These are phyloP conservation scores for Alternaria gansuensis DNA, from an alignment of 2,329 filamentous ascomycete species.

Conservation along the genomic window DNA sequence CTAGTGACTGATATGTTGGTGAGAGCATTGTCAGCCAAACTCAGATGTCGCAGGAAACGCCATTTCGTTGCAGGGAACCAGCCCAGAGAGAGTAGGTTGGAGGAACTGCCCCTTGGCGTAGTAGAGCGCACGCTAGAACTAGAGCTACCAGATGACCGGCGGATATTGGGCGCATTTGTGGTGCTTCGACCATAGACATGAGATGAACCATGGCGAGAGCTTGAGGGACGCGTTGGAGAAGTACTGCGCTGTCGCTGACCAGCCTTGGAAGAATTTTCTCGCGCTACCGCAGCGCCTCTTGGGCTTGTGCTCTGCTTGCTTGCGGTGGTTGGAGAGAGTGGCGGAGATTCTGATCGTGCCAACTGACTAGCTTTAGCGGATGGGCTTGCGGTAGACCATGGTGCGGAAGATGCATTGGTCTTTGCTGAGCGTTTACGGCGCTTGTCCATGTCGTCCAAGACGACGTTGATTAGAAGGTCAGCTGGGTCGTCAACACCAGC, in stretches of 20 bases:
- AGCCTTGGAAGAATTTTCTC: slow-evolving; percentile 63
- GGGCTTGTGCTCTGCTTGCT: slow-evolving; percentile 62
- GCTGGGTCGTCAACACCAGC: slow-evolving; percentile 88
- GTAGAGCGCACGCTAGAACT: slow-evolving; percentile 74
- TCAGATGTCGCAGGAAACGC: slow-evolving; percentile 92
- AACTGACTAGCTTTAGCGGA: slow-evolving; percentile 71
- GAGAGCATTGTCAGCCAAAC: slow-evolving; percentile 88
- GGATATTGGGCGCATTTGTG: slow-evolving; percentile 69
- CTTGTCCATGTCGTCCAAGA: slow-evolving; percentile 95
- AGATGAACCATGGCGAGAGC: slow-evolving; percentile 74
- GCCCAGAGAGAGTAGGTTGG: slow-evolving; percentile 76
- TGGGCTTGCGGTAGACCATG: slow-evolving; percentile 71
- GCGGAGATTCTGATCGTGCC: slow-evolving; percentile 71
- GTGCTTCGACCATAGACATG: slow-evolving; percentile 68
- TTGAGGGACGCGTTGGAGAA: slow-evolving; percentile 80
- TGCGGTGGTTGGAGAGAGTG: slow-evolving; percentile 50
- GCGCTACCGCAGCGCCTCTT: slow-evolving; percentile 59
- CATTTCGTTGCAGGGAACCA: slow-evolving; percentile 86
- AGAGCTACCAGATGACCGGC: slow-evolving; percentile 91
- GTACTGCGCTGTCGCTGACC: slow-evolving; percentile 71
- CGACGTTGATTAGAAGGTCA: slow-evolving; percentile 90
- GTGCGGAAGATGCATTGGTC: slow-evolving; percentile 77
- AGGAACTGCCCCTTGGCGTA: slow-evolving; percentile 71
- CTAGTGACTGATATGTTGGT: slow-evolving; percentile 79
- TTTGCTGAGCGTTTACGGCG: slow-evolving; percentile 88